Conservation (phyloP, 805 yeast species). For the Kodamaea leandrae region DNA sequence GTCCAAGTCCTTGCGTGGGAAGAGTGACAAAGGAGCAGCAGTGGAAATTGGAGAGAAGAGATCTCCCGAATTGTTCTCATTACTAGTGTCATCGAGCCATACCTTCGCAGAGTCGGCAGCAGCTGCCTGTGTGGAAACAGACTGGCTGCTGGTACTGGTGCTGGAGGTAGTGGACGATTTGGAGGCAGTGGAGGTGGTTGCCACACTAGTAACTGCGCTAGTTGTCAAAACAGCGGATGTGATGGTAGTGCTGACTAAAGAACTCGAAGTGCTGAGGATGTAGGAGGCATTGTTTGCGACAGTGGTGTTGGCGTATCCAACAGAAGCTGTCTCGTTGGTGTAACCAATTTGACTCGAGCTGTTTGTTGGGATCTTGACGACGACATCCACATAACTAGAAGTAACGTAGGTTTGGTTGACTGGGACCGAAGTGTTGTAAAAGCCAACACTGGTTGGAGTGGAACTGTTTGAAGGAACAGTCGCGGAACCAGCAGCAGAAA, state of each 20-base stretch:
- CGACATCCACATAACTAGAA: too few species aligned
- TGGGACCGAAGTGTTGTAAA: too few species aligned
- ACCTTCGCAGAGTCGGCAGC: background rate
- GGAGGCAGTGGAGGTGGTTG: background rate
- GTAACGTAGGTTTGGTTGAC: too few species aligned
- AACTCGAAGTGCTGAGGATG: background rate
- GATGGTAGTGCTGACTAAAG: background rate
- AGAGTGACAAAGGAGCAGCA: constrained; percentile 42
- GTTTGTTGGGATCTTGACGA: too few species aligned
- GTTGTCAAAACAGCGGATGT: constrained; percentile 4
- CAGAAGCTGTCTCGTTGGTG: too few species aligned
- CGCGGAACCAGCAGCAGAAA: too few species aligned
- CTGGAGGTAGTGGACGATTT: constrained; percentile 5
- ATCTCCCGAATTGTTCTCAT: constrained; percentile 28
- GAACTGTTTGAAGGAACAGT: too few species aligned
- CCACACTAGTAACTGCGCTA: background rate
- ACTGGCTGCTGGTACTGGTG: background rate
- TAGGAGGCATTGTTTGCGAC: background rate
- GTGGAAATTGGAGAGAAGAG: constrained; percentile 51
- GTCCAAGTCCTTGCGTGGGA: constrained; percentile 45
- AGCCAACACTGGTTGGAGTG: too few species aligned
- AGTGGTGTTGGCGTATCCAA: background rate
- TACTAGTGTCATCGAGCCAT: constrained; percentile 6
- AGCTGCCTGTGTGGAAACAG: background rate
- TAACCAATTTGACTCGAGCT: too few species aligned